Base-by-base conservation (phyloP, 1,284 basidiomycete genomes). In the Porodaedalea pini region DNA sequence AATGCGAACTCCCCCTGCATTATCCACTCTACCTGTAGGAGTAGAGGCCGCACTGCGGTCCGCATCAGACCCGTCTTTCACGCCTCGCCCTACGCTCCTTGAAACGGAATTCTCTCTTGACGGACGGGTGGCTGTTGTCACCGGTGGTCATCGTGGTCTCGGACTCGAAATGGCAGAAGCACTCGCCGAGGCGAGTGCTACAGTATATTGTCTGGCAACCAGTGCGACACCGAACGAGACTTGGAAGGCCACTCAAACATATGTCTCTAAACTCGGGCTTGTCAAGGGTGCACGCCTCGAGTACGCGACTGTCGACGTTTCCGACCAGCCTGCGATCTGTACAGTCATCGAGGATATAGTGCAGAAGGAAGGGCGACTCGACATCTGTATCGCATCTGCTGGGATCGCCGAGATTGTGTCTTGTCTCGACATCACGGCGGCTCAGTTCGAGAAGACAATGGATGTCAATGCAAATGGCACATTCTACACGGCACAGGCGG, bases 161-260 rank as follows among this genome's bases (percentile, higher is more conserved):
- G 91, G 92, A 2, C 79, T 94, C 39, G 89, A 91, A 71, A 87
- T 90, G 81, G 89, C 89, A 29, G 75, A 91, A 56, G 82, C 85
- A 2, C 73, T 91, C 39, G 79, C 83, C 36, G 91, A 94, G 72
- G 84, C 85, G 2, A 90, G 90, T 51, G 88, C 90, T 2, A 82
- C 74, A 1, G 82, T 94, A 0, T 89, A 90, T 69, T 90, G 87
- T 65, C 70, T 92, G 32, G 92, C 94, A 69, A 72, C 92, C 4
- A 81, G 87, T 2, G 65, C 74, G 49, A 70, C 74, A 51, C 86
- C 92, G 0, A 82, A 82, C 4, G 77, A 79, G 2, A 86, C 89
- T 66, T 94, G 88, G 80, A 64, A 71, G 44, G 75, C 75, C 52
- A 82, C 85, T 11, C 71, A 69, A 25, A 78, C 78, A 37, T 82